Percentiles rank a stretch among this genome's conserved stretches.
Evolutionary conservation across 345 rosid genomes (phyloP).

Genomic region (Gossypium anomalum): DNA sequence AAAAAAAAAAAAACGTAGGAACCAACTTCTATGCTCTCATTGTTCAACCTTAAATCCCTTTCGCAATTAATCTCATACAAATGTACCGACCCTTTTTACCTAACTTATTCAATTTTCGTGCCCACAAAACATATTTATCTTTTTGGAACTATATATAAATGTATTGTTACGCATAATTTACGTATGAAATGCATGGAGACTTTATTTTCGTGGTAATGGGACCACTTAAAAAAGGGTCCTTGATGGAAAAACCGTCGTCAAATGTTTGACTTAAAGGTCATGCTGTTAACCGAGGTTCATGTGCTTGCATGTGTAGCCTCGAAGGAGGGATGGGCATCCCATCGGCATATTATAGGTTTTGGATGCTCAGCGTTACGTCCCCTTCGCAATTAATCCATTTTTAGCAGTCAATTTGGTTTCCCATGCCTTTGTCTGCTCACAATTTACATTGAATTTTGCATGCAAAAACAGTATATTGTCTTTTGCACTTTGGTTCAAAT

Average conservation of each 20-base stretch:
- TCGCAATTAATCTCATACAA: background rate
- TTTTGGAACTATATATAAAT: background rate
- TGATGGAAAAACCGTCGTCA: background rate
- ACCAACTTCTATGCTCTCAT: background rate
- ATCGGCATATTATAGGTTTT: no score
- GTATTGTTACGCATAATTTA: background rate
- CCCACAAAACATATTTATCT: no score
- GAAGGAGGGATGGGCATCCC: conserved; percentile 1
- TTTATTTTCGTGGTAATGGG: background rate
- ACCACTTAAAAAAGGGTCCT: background rate
- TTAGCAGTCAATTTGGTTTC: background rate
- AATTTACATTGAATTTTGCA: background rate
- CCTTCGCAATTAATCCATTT: conserved; percentile 5
- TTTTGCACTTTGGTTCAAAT: background rate
- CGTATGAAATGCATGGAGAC: background rate
- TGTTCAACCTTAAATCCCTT: background rate
- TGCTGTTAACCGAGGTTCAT: background rate
- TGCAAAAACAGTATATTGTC: background rate
- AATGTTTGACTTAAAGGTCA: background rate
- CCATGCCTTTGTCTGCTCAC: conserved; percentile 1
- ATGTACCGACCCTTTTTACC: no score
- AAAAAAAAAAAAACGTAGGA: background rate
- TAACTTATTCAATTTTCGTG: no score
- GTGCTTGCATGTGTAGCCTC: conserved; percentile 11
- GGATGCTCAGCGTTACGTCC: background rate